phyloP scores from a whole-genome alignment of 2,329 filamentous ascomycete genomes.

The Aspergillus sp. region DNA sequence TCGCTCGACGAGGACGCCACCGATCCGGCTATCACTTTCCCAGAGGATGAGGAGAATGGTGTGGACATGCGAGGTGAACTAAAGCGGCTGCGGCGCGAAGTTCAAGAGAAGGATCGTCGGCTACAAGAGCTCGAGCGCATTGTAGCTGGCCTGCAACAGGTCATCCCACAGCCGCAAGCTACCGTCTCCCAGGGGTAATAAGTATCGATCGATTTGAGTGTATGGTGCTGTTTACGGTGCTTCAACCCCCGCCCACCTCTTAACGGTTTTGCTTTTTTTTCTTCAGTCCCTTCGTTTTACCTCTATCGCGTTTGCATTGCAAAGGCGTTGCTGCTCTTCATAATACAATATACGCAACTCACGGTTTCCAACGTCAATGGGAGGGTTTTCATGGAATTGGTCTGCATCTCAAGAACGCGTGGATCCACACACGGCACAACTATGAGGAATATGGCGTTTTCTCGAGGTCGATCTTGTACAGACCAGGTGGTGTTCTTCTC shows the following conservation, averaged over 20 bases:
- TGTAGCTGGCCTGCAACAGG: slow-evolving; percentile 37
- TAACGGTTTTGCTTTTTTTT: slow-evolving; percentile 8
- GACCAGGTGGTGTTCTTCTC: slow-evolving; percentile 33
- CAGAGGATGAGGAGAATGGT: slow-evolving; percentile 44
- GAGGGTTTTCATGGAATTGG: slow-evolving; percentile 23
- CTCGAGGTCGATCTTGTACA: slow-evolving; percentile 26
- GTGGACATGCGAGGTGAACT: slow-evolving; percentile 60
- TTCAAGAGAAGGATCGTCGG: slow-evolving; percentile 55
- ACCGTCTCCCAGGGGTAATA: slow-evolving; percentile 19
- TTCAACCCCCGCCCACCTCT: neutral
- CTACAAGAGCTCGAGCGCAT: slow-evolving; percentile 43
- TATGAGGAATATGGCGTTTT: slow-evolving; percentile 34
- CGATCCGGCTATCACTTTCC: slow-evolving; percentile 19
- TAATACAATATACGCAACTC: slow-evolving; percentile 22
- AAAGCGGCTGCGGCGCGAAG: slow-evolving; percentile 66
- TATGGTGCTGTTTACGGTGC: neutral
- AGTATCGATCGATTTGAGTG: neutral
- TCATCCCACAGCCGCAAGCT: slow-evolving; percentile 37
- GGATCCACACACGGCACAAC: slow-evolving; percentile 18
- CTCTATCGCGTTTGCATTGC: slow-evolving; percentile 30
- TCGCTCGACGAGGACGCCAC: slow-evolving; percentile 27
- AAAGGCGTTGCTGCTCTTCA: slow-evolving; percentile 28
- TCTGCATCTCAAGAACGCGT: slow-evolving; percentile 24
- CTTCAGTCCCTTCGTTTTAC: slow-evolving; percentile 5
- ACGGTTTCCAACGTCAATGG: slow-evolving; percentile 20